Conservation (phyloP, 306 rosid species). For the Cucurbita ficifolia region DNA sequence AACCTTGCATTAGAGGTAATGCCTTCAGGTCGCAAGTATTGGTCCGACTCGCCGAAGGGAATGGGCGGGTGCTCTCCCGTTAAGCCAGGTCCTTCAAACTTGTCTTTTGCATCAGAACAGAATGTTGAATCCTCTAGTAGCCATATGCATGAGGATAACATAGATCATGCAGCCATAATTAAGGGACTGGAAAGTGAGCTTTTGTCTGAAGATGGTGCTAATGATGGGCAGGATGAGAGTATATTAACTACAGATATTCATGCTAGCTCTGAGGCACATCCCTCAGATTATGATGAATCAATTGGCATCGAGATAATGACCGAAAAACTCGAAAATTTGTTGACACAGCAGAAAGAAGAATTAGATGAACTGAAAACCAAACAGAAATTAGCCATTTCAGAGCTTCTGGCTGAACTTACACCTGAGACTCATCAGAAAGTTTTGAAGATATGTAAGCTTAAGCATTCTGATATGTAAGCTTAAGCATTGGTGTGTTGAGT, state of each 20-base stretch:
- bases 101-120: slow-evolving; percentile 15
- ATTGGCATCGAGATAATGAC: slow-evolving; percentile 24
- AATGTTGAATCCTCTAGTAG: slow-evolving; percentile 11
- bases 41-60: slow-evolving; percentile 80
- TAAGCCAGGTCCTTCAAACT: slow-evolving; percentile 27
- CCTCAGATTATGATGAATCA: slow-evolving; percentile 3
- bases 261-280: neutral
- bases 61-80: slow-evolving; percentile 40
- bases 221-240: neutral
- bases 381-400: slow-evolving; percentile 41
- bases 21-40: slow-evolving; percentile 87
- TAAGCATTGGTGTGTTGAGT: neutral
- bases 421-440: slow-evolving; percentile 35
- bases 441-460: slow-evolving; percentile 27
- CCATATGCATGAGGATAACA: neutral
- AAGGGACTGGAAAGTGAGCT: slow-evolving; percentile 9
- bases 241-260: slow-evolving; percentile 10
- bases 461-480: slow-evolving; percentile 29
- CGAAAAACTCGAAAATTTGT: slow-evolving; percentile 28
- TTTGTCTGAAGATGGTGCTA: neutral
- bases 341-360: slow-evolving; percentile 42
- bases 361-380: slow-evolving; percentile 44
- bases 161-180: slow-evolving; percentile 12
- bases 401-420: slow-evolving; percentile 35
- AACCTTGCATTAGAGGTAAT: slow-evolving; percentile 56